Conservation (phyloP, 2,329 filamentous ascomycete genomes). For the Myotisia sp. region DNA sequence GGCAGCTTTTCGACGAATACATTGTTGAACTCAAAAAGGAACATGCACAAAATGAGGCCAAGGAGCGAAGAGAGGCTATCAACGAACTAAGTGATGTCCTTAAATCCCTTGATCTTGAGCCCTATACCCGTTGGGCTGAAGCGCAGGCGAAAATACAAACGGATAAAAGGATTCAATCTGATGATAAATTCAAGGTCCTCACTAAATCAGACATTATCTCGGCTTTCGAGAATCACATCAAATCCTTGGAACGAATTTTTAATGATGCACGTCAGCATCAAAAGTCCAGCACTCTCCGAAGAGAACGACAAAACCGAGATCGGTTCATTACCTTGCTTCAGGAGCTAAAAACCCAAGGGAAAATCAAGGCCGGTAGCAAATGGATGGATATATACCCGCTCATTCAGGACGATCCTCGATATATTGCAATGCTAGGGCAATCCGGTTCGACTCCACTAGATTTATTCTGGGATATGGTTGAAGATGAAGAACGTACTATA, state of each 20-base stretch:
- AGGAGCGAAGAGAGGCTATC: slow-evolving; percentile 63
- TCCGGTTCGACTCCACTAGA: slow-evolving; percentile 74
- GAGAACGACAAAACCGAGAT: slow-evolving; percentile 77
- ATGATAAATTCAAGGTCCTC: slow-evolving; percentile 73
- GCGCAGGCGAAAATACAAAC: slow-evolving; percentile 69
- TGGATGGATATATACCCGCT: slow-evolving; percentile 69
- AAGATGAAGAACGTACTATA: slow-evolving; percentile 82
- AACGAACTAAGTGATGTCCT: slow-evolving; percentile 68
- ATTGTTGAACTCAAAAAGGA: slow-evolving; percentile 67
- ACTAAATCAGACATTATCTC: slow-evolving; percentile 81
- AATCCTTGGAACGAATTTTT: slow-evolving; percentile 74
- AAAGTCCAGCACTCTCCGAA: slow-evolving; percentile 64
- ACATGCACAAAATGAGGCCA: slow-evolving; percentile 60
- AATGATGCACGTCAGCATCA: slow-evolving; percentile 83
- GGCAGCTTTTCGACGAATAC: slow-evolving; percentile 88
- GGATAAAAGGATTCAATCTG: slow-evolving; percentile 61
- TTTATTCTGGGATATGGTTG: slow-evolving; percentile 88
- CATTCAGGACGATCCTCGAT: slow-evolving; percentile 69
- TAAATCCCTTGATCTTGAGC: slow-evolving; percentile 67
- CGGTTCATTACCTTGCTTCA: slow-evolving; percentile 59
- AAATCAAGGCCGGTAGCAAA: slow-evolving; percentile 78
- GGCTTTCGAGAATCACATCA: slow-evolving; percentile 91
- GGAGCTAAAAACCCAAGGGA: slow-evolving; percentile 59
- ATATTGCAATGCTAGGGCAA: slow-evolving; percentile 69
- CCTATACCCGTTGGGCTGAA: slow-evolving; percentile 88